Conservation (phyloP, 768 basidiomycete genomes). For the Leccinellum rugosiceps region DNA sequence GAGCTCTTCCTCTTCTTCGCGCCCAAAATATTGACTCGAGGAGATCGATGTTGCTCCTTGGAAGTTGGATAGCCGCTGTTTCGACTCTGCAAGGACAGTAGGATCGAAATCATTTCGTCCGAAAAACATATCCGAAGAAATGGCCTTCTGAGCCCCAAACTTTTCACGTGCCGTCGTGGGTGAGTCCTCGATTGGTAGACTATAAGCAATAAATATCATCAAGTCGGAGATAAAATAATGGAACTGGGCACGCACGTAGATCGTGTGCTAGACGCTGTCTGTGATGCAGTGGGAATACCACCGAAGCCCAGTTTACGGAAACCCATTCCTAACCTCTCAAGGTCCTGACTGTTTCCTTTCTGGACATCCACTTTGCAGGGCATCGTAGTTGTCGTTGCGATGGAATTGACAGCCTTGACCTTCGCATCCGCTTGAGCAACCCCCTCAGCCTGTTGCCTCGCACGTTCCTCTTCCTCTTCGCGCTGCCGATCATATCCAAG, state of each 20-base stretch:
- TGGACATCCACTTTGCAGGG: conserved; percentile 32
- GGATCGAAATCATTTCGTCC: conserved; percentile 87
- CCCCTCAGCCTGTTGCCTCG: conserved; percentile 58
- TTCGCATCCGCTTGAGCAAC: conserved; percentile 28
- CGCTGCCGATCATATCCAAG: conserved; percentile 86
- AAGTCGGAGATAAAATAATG: background rate
- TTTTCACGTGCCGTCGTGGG: conserved; percentile 84
- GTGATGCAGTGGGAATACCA: conserved; percentile 63
- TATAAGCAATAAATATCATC: conserved; percentile 8
- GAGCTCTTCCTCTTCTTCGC: conserved; percentile 68
- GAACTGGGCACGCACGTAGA: conserved; percentile 31
- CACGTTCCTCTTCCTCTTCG: conserved; percentile 81
- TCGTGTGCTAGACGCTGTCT: conserved; percentile 47
- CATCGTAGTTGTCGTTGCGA: conserved; percentile 22
- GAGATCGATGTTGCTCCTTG: conserved; percentile 91
- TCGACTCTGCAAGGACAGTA: conserved; percentile 65
- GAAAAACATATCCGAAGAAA: conserved; percentile 98
- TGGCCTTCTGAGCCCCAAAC: conserved; percentile 90
- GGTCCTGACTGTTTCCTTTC: conserved; percentile 45
- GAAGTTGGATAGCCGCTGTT: conserved; percentile 78
- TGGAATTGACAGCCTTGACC: conserved; percentile 27
- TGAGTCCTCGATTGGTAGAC: conserved; percentile 47
- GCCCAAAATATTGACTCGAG: conserved; percentile 94
- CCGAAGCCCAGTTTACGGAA: conserved; percentile 85
- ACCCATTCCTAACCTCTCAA: conserved; percentile 61